Conservation (phyloP, 2,329 filamentous ascomycete species). For the Cadophora gregata region DNA sequence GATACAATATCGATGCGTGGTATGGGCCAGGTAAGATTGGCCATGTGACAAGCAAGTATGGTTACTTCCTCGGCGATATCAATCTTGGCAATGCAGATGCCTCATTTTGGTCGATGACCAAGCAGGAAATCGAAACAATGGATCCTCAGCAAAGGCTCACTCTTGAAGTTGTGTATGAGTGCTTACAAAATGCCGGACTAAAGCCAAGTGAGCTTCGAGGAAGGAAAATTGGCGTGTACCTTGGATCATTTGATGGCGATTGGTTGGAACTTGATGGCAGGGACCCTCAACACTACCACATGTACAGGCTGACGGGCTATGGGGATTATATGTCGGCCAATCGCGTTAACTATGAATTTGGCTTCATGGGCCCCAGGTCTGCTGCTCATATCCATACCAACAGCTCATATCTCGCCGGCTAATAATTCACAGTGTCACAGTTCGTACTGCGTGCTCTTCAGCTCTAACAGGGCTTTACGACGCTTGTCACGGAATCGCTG, state of each 20-base stretch:
- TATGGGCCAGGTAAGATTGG: conserved; percentile 18
- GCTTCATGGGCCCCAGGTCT: conserved; percentile 34
- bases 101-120: not conserved
- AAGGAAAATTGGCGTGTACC: conserved; percentile 26
- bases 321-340: conserved; percentile 38
- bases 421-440: conserved; percentile 24
- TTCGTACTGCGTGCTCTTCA: conserved; percentile 59
- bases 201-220: conserved; percentile 21
- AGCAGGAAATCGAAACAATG: conserved; percentile 23
- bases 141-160: conserved; percentile 42
- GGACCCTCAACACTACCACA: not conserved
- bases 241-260: conserved; percentile 26
- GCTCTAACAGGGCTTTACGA: conserved; percentile 58
- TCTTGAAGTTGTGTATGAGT: conserved; percentile 41
- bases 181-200: conserved; percentile 38
- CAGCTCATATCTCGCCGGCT: not conserved
- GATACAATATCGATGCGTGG: conserved; percentile 26
- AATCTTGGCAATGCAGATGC: not conserved
- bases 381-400: not conserved
- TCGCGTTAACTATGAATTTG: conserved; percentile 44
- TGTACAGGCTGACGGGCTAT: conserved; percentile 21
- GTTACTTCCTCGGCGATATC: not conserved
- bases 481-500: conserved; percentile 28
- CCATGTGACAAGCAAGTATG: conserved; percentile 24
- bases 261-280: conserved; percentile 19